A percentile compares a stretch with the other conserved stretches of the same genome.
phyloP scores from a whole-genome alignment of 257 asterid species.

The Orobanche coerulescens region DNA sequence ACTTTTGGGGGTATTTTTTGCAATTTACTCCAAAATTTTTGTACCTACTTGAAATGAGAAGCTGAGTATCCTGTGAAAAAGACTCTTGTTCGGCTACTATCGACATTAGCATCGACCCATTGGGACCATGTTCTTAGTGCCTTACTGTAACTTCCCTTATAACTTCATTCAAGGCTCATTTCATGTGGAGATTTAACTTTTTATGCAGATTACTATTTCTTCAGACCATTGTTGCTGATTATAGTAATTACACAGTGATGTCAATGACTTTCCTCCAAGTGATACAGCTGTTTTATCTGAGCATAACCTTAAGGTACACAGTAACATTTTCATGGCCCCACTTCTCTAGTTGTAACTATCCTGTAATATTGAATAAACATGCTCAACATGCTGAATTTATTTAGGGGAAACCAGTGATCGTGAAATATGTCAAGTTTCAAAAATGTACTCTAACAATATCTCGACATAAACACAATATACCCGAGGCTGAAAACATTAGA shows the following conservation, averaged over 20 bases:
- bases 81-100: conserved; percentile 36
- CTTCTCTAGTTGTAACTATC: too few species aligned
- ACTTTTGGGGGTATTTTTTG: not conserved
- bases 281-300: conserved; percentile 49
- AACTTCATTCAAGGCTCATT: too few species aligned
- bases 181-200: too few species aligned
- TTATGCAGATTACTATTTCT: not conserved
- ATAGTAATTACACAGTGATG: conserved; percentile 43
- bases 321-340: not conserved
- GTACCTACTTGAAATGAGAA: conserved; percentile 59
- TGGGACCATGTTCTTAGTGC: conserved; percentile 56
- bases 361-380: too few species aligned
- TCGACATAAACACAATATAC: too few species aligned
- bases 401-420: too few species aligned
- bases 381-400: too few species aligned
- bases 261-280: too few species aligned
- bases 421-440: too few species aligned
- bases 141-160: conserved; percentile 29
- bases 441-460: too few species aligned
- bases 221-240: conserved; percentile 3
- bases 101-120: conserved; percentile 51
- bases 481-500: too few species aligned
- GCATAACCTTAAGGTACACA: conserved; percentile 74
- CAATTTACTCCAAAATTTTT: not conserved
- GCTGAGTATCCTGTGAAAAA: conserved; percentile 53